Conservation (phyloP, 1,284 basidiomycete genomes). For the Hortiboletus rubellus region DNA sequence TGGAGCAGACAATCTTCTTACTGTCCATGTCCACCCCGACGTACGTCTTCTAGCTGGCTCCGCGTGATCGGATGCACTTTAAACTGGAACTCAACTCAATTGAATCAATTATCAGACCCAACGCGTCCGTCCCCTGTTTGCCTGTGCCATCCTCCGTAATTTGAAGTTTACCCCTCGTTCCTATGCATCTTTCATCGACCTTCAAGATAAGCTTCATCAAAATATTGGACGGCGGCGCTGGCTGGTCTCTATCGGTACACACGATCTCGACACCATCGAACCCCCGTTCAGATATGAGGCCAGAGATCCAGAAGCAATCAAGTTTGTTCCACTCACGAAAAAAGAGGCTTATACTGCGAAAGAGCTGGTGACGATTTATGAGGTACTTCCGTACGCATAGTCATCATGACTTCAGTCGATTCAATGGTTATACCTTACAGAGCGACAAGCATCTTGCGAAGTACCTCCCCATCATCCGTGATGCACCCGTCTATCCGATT, state of each 20-base stretch:
- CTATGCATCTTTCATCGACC: slow-evolving; percentile 97
- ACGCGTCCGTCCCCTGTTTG: slow-evolving; percentile 88
- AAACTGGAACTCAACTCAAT: background rate
- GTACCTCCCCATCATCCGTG: slow-evolving; percentile 92
- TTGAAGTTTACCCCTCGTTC: slow-evolving; percentile 86
- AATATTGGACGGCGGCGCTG: slow-evolving; percentile 91
- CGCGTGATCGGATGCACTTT: background rate
- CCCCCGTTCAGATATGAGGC: slow-evolving; percentile 94
- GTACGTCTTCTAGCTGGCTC: slow-evolving; percentile 43
- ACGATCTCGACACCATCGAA: slow-evolving; percentile 90
- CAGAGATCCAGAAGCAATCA: slow-evolving; percentile 82
- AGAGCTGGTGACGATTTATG: slow-evolving; percentile 85
- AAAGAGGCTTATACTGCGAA: slow-evolving; percentile 62
- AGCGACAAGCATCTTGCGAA: slow-evolving; percentile 88
- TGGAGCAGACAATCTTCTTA: slow-evolving; percentile 66
- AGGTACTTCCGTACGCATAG: slow-evolving; percentile 52
- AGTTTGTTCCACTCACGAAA: slow-evolving; percentile 75
- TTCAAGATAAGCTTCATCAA: slow-evolving; percentile 98
- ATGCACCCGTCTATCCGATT: slow-evolving; percentile 96
- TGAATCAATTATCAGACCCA: slow-evolving; percentile 52
- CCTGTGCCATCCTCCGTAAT: slow-evolving; percentile 88
- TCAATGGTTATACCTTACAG: slow-evolving; percentile 41
- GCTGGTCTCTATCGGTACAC: slow-evolving; percentile 96
- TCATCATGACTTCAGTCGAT: background rate
- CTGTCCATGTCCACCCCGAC: slow-evolving; percentile 67